A percentile compares a stretch with the other conserved stretches of the same genome.
Conservation (phyloP, 495 filamentous ascomycete genomes). For the Aspergillus ellipticus region DNA sequence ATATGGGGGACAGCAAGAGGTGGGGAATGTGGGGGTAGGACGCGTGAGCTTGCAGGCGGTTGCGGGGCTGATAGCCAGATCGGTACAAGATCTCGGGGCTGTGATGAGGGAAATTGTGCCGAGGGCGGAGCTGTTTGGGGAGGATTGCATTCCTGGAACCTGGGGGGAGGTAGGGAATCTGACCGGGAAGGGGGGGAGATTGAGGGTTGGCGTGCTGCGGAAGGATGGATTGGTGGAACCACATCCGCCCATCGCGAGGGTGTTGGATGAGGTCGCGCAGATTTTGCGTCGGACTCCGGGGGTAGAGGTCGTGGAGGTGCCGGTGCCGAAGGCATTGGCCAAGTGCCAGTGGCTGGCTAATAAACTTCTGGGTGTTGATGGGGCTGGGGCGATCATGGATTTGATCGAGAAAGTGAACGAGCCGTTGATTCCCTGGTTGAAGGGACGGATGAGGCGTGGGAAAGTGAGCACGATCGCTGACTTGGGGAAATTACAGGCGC, state of each 20-base stretch:
- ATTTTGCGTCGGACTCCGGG: conserved; percentile 38
- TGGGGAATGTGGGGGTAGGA: conserved; percentile 34
- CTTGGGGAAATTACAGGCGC: conserved; percentile 47
- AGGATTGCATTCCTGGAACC: conserved; percentile 47
- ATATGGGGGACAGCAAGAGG: conserved; percentile 39
- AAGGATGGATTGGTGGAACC: conserved; percentile 56
- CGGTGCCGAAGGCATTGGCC: conserved; percentile 41
- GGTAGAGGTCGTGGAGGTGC: conserved; percentile 52
- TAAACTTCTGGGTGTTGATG: conserved; percentile 55
- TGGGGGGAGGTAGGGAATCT: conserved; percentile 25
- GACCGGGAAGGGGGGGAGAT: conserved; percentile 14
- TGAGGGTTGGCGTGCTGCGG: conserved; percentile 51
- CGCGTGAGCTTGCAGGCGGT: conserved; percentile 42
- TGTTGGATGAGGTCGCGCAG: conserved; percentile 50
- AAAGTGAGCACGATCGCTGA: conserved; percentile 37
- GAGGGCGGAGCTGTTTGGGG: conserved; percentile 40
- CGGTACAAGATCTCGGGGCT: conserved; percentile 41
- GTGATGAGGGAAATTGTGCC: conserved; percentile 51
- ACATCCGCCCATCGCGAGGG: conserved; percentile 52
- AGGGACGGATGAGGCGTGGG: conserved; percentile 42
- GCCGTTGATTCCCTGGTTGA: conserved; percentile 57
- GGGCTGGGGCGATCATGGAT: conserved; percentile 48
- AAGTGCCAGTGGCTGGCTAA: conserved; percentile 55
- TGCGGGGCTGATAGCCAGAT: conserved; percentile 48
- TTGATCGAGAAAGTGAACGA: conserved; percentile 52